Evolutionary conservation across 2,329 filamentous ascomycete genomes (phyloP).

Genomic region (Phaeoacremonium minimum): DNA sequence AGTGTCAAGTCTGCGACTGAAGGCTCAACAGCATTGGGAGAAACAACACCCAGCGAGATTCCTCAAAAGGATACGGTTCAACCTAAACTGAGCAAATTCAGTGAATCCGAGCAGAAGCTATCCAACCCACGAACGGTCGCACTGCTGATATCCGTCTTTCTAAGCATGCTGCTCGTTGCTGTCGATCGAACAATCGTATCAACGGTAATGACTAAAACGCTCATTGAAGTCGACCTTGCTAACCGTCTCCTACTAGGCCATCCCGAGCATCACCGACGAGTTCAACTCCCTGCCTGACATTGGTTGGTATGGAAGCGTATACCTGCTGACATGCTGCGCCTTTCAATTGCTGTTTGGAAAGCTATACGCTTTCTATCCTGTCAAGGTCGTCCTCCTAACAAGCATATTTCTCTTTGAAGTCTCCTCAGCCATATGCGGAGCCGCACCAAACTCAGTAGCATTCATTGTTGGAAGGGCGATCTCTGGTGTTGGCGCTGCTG

Average conservation of each 20-base stretch:
- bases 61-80: background rate
- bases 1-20: background rate
- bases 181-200: constrained; percentile 12
- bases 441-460: constrained; percentile 16
- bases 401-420: constrained; percentile 10
- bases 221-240: constrained; percentile 2
- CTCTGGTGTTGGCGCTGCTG: constrained; percentile 15
- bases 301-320: constrained; percentile 18
- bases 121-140: background rate
- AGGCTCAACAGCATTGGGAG: background rate
- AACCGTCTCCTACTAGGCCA: constrained; percentile 9
- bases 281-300: constrained; percentile 19
- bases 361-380: constrained; percentile 15
- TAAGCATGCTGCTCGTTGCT: constrained; percentile 13
- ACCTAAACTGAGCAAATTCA: background rate
- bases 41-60: background rate
- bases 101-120: background rate
- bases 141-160: constrained; percentile 1
- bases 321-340: constrained; percentile 14
- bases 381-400: constrained; percentile 10
- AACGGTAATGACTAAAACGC: constrained; percentile 3
- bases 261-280: constrained; percentile 15
- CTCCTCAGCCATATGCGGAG: constrained; percentile 18
- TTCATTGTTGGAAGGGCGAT: constrained; percentile 20
- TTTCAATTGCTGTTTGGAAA: constrained; percentile 17